These are phyloP conservation scores for Hypoxylon lenormandii DNA, from an alignment of 495 filamentous ascomycete species.

Conservation along the genomic window DNA sequence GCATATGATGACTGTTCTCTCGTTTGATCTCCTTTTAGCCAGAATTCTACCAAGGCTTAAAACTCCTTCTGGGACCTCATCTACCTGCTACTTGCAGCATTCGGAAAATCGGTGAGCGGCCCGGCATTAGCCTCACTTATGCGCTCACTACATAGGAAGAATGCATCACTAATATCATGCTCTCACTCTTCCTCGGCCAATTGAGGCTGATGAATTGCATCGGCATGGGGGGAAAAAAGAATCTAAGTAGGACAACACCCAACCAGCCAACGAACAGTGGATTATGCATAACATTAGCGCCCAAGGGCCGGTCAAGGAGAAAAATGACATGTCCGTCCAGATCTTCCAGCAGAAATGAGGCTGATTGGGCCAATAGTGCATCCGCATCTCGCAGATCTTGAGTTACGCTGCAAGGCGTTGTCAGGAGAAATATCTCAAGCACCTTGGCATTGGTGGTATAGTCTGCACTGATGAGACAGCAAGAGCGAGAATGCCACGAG, in stretches of 20 bases:
- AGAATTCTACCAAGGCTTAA: constrained; percentile 50
- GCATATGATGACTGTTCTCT: constrained; percentile 36
- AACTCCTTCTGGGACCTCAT: constrained; percentile 32
- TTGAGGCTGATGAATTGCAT: constrained; percentile 26
- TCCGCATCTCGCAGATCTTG: constrained; percentile 8
- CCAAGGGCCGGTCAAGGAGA: constrained; percentile 12
- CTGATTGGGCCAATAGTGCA: constrained; percentile 29
- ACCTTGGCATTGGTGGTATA: constrained; percentile 3
- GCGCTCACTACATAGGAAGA: constrained; percentile 38
- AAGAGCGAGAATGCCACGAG: constrained; percentile 3
- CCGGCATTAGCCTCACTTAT: constrained; percentile 50
- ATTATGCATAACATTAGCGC: constrained; percentile 32
- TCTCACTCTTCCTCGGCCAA: constrained; percentile 39
- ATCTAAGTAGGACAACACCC: constrained; percentile 7
- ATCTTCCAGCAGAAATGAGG: constrained; percentile 27
- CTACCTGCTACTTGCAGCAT: constrained; percentile 48
- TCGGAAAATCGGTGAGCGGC: constrained; percentile 62
- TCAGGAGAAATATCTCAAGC: constrained; percentile 6
- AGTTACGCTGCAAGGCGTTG: constrained; percentile 1
- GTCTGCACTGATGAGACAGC: constrained; percentile 5
- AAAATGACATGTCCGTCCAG: constrained; percentile 6
- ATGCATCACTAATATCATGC: constrained; percentile 37
- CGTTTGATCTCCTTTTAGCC: constrained; percentile 65
- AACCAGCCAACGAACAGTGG: constrained; percentile 18
- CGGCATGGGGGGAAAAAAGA: constrained; percentile 17